Base-by-base conservation (phyloP, 2,329 filamentous ascomycete genomes). In the Diaporthe aspalathi region DNA sequence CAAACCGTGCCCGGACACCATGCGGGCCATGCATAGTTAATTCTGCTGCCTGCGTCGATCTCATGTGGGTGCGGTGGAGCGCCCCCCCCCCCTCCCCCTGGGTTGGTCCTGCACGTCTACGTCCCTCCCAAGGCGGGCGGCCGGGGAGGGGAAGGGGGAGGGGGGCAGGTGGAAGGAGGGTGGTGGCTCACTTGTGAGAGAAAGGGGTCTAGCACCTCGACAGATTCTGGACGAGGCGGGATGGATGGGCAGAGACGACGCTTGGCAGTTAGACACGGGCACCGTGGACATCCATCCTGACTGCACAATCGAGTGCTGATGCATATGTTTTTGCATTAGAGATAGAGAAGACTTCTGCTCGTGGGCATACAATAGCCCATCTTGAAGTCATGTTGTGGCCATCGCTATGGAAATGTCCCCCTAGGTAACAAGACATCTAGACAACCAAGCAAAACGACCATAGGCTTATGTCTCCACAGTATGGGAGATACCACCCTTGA, bases 11-110 rank as follows among this genome's bases (percentile, higher is more conserved):
- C 11, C 11, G 4, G 22, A 27, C 29, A 65, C 45, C 29, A 65
- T 65, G 45, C 60, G n/a, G 17, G 35, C 45, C n/a, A 49, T 63
- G 60, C 60, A 63, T 9, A 49, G 7, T 63, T 65, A 68, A 68
- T 60, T 29, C 50, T 40, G 67, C 47, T 68, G 67, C 67, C 67
- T 68, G 56, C 43, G 56, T 56, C 53, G 67, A 56, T 68, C 53
- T 29, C 29, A 14, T 57, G 65, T 49, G 53, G n/a, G 27, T 40
- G 45, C 22, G 38, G 53, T 65, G 60, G 45, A 27, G 60, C 22
- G n/a, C n/a, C n/a, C n/a, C n/a, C n/a, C n/a, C n/a, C n/a, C n/a
- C n/a, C n/a, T n/a, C n/a, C n/a, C 40, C 35, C 35, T 38, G 35
- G 6, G 35, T 49, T n/a, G 9, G 6, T 35, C 43, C 60, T 35